A percentile compares a stretch with the other conserved stretches of the same genome.
Evolutionary conservation across 83 land plant species (phyloP).

Genomic region (Isoetes engelmannii): DNA sequence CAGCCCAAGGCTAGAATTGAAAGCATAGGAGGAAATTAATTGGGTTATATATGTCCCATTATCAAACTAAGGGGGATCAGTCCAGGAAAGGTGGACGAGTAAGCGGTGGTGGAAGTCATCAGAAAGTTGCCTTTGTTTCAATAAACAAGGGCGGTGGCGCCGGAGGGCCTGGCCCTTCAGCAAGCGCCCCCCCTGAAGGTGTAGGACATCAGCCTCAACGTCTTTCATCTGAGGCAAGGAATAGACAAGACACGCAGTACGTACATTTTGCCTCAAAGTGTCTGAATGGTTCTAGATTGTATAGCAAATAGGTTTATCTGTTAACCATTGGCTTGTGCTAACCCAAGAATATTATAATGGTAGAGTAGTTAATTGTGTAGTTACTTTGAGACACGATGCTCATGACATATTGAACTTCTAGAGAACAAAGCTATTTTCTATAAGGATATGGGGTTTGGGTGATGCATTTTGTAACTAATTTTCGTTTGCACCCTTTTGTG

Average conservation of each 20-base stretch:
- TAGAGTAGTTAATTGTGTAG: background rate
- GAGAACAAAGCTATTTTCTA: no score
- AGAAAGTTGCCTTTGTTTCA: slow-evolving; percentile 29
- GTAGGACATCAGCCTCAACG: slow-evolving; percentile 19
- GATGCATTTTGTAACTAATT: no score
- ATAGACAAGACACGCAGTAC: background rate
- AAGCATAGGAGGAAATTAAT: slow-evolving; percentile 6
- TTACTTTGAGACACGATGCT: background rate
- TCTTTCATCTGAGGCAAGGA: slow-evolving; percentile 3
- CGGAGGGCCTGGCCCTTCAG: slow-evolving; percentile 39
- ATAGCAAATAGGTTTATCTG: slow-evolving; percentile 15
- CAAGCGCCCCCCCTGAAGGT: slow-evolving; percentile 18
- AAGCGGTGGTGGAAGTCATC: slow-evolving; percentile 34
- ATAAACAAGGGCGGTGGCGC: slow-evolving; percentile 42
- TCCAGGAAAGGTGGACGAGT: slow-evolving; percentile 46
- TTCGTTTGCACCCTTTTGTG: no score
- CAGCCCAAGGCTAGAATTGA: no score
- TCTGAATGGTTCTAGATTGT: slow-evolving; percentile 18
- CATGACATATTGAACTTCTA: background rate
- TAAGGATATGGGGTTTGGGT: no score
- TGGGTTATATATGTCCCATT: slow-evolving; percentile 57
- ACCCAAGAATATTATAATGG: background rate
- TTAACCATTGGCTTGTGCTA: background rate
- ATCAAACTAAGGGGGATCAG: slow-evolving; percentile 57
- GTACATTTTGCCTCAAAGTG: background rate